Conservation (phyloP, 768 basidiomycete species). For the Boletus sp. region DNA sequence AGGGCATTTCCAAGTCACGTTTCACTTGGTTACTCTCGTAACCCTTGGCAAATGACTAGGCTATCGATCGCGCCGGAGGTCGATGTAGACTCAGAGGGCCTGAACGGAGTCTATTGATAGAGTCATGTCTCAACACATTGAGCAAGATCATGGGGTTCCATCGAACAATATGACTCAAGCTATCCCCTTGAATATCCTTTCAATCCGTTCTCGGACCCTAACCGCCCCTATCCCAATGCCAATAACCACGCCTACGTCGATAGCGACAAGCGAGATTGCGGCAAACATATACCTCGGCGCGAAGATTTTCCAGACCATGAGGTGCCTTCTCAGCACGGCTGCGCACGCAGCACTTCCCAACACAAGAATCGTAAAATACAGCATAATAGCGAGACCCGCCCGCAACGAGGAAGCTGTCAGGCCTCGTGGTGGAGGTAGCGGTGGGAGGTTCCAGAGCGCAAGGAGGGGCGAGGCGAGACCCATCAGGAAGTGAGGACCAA, state of each 20-base stretch:
- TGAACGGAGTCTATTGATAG: no score
- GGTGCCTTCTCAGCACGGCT: slow-evolving; percentile 74
- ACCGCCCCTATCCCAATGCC: slow-evolving; percentile 23
- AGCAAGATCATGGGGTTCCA: no score
- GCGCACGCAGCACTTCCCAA: slow-evolving; percentile 71
- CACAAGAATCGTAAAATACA: slow-evolving; percentile 65
- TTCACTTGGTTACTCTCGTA: background rate
- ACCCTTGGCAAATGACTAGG: no score
- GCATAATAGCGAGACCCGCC: slow-evolving; percentile 62
- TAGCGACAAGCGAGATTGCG: slow-evolving; percentile 59
- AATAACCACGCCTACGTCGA: slow-evolving; percentile 57
- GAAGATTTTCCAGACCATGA: slow-evolving; percentile 99
- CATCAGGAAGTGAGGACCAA: slow-evolving; percentile 68
- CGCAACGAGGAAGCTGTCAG: slow-evolving; percentile 42
- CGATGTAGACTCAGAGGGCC: no score
- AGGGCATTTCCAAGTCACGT: background rate
- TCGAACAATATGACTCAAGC: background rate
- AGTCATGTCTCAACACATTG: no score
- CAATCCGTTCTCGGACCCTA: slow-evolving; percentile 24
- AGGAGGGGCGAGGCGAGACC: slow-evolving; percentile 70
- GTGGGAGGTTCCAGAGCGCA: slow-evolving; percentile 82
- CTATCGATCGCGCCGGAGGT: no score
- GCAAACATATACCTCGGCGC: slow-evolving; percentile 91
- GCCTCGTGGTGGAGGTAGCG: slow-evolving; percentile 36
- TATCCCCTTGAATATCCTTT: slow-evolving; percentile 17